A percentile compares a stretch with the other conserved stretches of the same genome.
phyloP scores from a whole-genome alignment of 306 rosid species.

The Astragalus membranaceus region DNA sequence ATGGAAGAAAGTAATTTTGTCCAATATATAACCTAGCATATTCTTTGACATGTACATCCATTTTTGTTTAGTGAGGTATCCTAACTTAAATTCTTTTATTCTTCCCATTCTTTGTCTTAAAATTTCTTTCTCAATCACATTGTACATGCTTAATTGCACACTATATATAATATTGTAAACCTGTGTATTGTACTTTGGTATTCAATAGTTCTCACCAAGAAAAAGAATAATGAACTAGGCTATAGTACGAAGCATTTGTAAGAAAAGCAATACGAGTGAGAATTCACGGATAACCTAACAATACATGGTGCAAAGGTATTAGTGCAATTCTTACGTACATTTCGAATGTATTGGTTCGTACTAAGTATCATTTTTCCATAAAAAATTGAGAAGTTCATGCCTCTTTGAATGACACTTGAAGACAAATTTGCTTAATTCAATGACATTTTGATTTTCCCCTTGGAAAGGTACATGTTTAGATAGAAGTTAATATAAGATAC shows the following conservation, averaged over 20 bases:
- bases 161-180: background rate
- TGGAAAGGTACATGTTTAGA: background rate
- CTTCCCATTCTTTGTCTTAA: background rate
- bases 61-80: conserved; percentile 18
- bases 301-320: too few species aligned
- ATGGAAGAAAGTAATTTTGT: background rate
- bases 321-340: too few species aligned
- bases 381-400: background rate
- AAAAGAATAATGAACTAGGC: background rate
- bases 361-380: too few species aligned
- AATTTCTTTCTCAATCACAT: conserved; percentile 3
- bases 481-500: too few species aligned
- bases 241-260: too few species aligned
- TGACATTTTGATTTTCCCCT: background rate
- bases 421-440: background rate
- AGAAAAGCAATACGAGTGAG: too few species aligned
- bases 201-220: background rate
- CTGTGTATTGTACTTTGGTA: background rate
- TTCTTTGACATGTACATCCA: conserved; percentile 6
- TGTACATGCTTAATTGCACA: conserved; percentile 22
- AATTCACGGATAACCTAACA: too few species aligned
- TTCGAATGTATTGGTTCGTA: too few species aligned
- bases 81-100: conserved; percentile 3
- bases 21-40: background rate
- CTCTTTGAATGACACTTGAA: background rate